Evolutionary conservation across 306 rosid genomes (phyloP).

Genomic region (Ormosia semicastrata): DNA sequence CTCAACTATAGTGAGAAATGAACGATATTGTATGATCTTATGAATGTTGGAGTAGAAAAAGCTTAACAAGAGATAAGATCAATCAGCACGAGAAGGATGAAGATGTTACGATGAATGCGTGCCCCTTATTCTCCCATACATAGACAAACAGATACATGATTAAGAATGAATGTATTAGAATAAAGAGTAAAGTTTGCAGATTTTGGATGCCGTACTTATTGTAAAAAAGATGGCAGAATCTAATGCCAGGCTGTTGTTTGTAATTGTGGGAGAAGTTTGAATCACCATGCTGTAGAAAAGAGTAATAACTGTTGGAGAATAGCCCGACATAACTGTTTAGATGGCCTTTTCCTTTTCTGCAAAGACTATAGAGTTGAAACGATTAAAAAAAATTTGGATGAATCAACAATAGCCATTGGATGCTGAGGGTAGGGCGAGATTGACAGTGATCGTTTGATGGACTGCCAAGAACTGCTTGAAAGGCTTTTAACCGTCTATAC

Average conservation of each 20-base stretch:
- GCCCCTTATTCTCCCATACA: conserved; percentile 78
- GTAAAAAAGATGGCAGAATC: conserved; percentile 61
- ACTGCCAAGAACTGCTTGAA: conserved; percentile 85
- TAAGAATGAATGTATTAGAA: too few relatives aligned
- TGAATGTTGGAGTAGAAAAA: conserved; percentile 13
- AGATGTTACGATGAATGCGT: too few relatives aligned
- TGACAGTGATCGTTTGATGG: conserved; percentile 81
- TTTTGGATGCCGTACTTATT: conserved; percentile 76
- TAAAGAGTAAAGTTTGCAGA: conserved; percentile 79
- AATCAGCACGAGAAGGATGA: conserved; percentile 93
- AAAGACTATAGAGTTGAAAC: conserved; percentile 46
- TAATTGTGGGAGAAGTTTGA: conserved; percentile 70
- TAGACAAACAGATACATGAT: conserved; percentile 88
- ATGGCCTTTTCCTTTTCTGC: conserved; percentile 27
- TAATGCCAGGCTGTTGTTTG: conserved; percentile 84
- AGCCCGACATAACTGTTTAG: neutral
- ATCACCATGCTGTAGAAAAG: neutral
- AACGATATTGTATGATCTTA: neutral
- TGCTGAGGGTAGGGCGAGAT: conserved; percentile 89
- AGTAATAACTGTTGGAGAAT: neutral
- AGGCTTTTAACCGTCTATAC: conserved; percentile 64
- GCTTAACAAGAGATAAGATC: conserved; percentile 78
- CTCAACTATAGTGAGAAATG: neutral
- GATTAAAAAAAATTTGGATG: conserved; percentile 61
- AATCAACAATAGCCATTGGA: conserved; percentile 89